Base-by-base conservation (phyloP, 139 green algal genomes). In the Diplosphaera chodatii region DNA sequence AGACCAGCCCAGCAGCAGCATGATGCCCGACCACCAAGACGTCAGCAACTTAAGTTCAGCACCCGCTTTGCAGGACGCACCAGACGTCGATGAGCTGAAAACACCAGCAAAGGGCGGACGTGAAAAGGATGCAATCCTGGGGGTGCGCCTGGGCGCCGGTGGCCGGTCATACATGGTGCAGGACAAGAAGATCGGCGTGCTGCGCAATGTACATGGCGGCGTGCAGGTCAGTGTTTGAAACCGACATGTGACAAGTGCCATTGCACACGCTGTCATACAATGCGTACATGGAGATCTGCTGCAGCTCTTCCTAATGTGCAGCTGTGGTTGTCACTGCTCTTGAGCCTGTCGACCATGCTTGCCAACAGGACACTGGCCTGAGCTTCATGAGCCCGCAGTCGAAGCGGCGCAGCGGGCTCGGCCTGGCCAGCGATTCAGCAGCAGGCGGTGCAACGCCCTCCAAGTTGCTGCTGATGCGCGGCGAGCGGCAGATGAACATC, bases 401-500 rank as follows among this genome's bases (percentile, higher is more conserved):
- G 13, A 68, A 34, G 8, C 72, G 72, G 37, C 31, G 63, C 32
- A 29, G 33, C 23, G 31, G 22, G 30, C 74, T 79, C 27, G 48
- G 72, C 66, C 33, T 28, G 4, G 22, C 29, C n/a, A 32, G 64
- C 64, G 64, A 31, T 31, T 25, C 30, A 6, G 37, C 48, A n/a
- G 48, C 48, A 25, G 48, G 13, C 48, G 40, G n/a, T n/a, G n/a
- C n/a, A n/a, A 91, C 86, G 25, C 86, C 86, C 4, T 80, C 64
- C 63, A 80, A 81, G 65, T 75, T 76, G 41, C 70, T 97, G 70
- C 77, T 98, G 21, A 85, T 91, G 67, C 63, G 83, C 22, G 62
- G 79, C n/a, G 93, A 98, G 84, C 79, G 72, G 25, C 80, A 73
- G 32, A 95, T 98, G 89, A 92, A 96, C 82, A 85, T 98, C 77